Evolutionary conservation across 208 protist genomes (phyloP).

Genomic region (Leishmania gerbilli): DNA sequence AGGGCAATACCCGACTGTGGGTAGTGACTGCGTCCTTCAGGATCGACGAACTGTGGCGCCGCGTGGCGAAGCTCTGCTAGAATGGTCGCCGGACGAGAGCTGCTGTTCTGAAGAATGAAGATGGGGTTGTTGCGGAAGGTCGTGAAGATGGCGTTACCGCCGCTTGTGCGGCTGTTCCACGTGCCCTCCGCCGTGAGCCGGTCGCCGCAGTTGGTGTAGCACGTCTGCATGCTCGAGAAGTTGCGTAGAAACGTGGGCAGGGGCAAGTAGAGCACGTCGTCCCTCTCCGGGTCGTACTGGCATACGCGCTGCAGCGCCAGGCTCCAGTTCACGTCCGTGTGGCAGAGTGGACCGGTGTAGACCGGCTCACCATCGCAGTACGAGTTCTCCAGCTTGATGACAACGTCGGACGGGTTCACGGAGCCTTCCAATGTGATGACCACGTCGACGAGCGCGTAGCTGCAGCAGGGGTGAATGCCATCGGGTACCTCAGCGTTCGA

Average conservation of each 20-base stretch:
- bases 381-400: constrained; percentile 76
- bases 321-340: constrained; percentile 64
- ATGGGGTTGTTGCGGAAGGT: constrained; percentile 90
- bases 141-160: constrained; percentile 83
- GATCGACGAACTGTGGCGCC: constrained; percentile 60
- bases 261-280: constrained; percentile 70
- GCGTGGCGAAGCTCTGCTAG: constrained; percentile 80
- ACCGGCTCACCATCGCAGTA: constrained; percentile 47
- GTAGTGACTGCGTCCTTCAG: constrained; percentile 80
- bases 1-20: constrained; percentile 77
- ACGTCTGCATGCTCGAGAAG: constrained; percentile 80
- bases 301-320: constrained; percentile 64
- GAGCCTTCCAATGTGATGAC: constrained; percentile 59
- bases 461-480: constrained; percentile 83
- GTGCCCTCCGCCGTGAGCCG: constrained; percentile 57
- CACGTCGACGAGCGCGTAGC: constrained; percentile 73
- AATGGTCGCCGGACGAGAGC: constrained; percentile 61
- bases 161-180: constrained; percentile 66
- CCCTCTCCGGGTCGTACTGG: constrained; percentile 43
- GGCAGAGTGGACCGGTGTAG: constrained; percentile 68
- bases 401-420: constrained; percentile 53
- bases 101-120: constrained; percentile 85
- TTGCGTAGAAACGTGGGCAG: constrained; percentile 78
- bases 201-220: constrained; percentile 89
- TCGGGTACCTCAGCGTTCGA: constrained; percentile 55